A percentile compares a stretch with the other conserved stretches of the same genome.
phyloP scores from a whole-genome alignment of 2,329 filamentous ascomycete species.

The Cryphonectria japonica region DNA sequence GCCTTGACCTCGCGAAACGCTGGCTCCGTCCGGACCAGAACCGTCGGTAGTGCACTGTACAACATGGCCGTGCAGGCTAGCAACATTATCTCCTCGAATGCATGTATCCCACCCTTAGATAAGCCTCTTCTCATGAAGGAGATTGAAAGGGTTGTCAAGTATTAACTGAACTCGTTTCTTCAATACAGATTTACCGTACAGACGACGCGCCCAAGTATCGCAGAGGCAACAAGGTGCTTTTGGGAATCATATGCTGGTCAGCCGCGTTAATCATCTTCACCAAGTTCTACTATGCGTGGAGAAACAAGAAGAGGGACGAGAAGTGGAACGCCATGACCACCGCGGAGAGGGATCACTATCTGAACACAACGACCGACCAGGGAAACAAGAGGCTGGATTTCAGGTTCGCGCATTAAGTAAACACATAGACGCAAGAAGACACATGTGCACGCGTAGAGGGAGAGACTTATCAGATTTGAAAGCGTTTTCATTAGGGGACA shows the following conservation, averaged over 20 bases:
- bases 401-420: constrained; percentile 36
- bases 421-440: not conserved
- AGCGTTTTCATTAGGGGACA: not conserved
- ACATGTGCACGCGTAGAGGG: not conserved
- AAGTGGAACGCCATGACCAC: constrained; percentile 37
- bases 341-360: constrained; percentile 43
- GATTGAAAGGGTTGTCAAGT: not conserved
- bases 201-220: constrained; percentile 54
- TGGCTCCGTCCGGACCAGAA: constrained; percentile 63
- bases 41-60: constrained; percentile 64
- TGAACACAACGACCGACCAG: constrained; percentile 46
- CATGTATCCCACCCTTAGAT: no score
- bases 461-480: not conserved
- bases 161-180: not conserved
- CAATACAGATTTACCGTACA: constrained; percentile 38
- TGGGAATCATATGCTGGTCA: constrained; percentile 45
- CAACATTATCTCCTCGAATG: constrained; percentile 47
- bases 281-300: constrained; percentile 39
- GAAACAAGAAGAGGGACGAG: constrained; percentile 36
- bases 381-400: constrained; percentile 46
- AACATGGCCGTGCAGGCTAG: constrained; percentile 57
- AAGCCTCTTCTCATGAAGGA: not conserved
- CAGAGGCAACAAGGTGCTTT: constrained; percentile 45
- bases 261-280: constrained; percentile 38
- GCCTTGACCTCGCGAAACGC: constrained; percentile 65